phyloP scores from a whole-genome alignment of 1,284 basidiomycete genomes.

The Ceratobasidium sp. region DNA sequence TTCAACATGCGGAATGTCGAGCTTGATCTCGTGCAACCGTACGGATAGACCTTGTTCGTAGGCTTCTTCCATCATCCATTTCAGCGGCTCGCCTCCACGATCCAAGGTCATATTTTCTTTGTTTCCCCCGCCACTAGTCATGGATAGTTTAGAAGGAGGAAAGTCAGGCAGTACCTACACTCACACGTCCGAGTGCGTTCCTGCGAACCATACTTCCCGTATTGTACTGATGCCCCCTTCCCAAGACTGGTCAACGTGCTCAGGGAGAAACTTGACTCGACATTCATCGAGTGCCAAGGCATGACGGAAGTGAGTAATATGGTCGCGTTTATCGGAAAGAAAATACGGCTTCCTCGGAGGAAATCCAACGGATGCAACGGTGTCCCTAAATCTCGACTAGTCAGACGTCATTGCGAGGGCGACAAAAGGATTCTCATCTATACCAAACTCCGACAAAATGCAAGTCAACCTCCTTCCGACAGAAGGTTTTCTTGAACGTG shows the following conservation, averaged over 20 bases:
- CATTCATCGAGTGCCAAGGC: constrained; percentile 44
- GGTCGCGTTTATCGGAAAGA: neutral
- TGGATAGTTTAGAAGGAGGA: neutral
- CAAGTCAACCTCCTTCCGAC: neutral
- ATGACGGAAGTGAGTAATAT: constrained; percentile 37
- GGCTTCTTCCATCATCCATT: constrained; percentile 52
- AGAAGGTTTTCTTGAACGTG: neutral
- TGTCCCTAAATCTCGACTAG: neutral
- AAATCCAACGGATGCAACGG: neutral
- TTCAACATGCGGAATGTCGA: neutral
- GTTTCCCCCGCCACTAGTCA: constrained; percentile 52
- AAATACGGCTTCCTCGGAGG: neutral
- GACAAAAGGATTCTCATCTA: neutral
- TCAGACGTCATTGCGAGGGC: neutral
- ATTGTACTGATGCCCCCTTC: too few species aligned
- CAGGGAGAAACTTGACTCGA: constrained; percentile 25
- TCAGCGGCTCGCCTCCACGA: constrained; percentile 39
- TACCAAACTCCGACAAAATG: constrained; percentile 6
- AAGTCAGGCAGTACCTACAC: too few species aligned
- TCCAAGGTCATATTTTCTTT: constrained; percentile 45
- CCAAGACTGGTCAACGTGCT: too few species aligned
- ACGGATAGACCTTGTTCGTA: constrained; percentile 42
- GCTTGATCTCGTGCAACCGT: neutral
- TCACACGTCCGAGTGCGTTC: too few species aligned
- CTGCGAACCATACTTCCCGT: too few species aligned